Conservation (phyloP, 192 early-diverging fungal species). For the Pilaira anomala region DNA sequence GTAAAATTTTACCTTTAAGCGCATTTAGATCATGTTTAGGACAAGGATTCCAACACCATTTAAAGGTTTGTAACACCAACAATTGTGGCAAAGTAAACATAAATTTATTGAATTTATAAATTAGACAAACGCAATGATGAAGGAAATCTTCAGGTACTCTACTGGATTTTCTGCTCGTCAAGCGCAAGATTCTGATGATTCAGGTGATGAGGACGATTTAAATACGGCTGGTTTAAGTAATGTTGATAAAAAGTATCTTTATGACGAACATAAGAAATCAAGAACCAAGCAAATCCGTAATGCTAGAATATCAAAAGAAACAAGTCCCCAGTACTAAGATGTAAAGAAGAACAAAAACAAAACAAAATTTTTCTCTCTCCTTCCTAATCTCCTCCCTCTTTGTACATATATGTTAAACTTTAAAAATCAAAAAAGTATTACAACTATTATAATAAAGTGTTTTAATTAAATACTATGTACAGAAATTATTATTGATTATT, state of each 20-base stretch:
- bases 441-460: too few species aligned
- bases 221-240: constrained; percentile 6
- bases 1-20: constrained; percentile 19
- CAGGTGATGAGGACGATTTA: constrained; percentile 5
- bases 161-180: constrained; percentile 1
- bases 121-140: constrained; percentile 14
- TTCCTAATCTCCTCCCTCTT: too few species aligned
- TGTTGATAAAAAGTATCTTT: constrained; percentile 19
- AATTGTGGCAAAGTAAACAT: neutral
- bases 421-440: too few species aligned
- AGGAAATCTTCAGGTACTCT: constrained; percentile 15
- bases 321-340: neutral
- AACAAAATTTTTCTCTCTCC: too few species aligned
- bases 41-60: constrained; percentile 27
- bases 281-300: constrained; percentile 13
- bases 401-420: too few species aligned
- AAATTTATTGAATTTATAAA: neutral
- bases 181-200: constrained; percentile 8
- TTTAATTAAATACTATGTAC: too few species aligned
- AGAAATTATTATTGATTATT: too few species aligned
- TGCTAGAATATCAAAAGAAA: constrained; percentile 18
- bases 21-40: constrained; percentile 22
- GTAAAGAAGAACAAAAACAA: too few species aligned
- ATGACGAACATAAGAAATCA: constrained; percentile 17
- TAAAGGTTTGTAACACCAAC: constrained; percentile 4